phyloP scores from a whole-genome alignment of 331 rosid species.

The Prunus yedoensis region DNA sequence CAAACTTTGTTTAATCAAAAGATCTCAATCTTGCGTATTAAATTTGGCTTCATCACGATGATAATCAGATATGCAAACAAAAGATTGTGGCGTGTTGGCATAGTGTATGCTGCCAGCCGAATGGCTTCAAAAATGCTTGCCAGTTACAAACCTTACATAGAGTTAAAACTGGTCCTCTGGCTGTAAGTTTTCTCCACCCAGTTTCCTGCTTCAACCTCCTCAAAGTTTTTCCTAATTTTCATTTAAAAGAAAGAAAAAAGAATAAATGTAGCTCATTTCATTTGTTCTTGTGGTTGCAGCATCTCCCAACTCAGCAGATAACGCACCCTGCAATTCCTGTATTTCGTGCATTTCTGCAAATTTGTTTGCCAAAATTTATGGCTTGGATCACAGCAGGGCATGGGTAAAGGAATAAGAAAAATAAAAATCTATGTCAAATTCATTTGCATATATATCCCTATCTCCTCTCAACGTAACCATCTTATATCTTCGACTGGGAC shows the following conservation, averaged over 20 bases:
- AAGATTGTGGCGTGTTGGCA: not conserved
- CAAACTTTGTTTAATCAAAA: not conserved
- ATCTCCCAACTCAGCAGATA: not conserved
- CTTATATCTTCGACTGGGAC: not conserved
- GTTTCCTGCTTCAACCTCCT: not conserved
- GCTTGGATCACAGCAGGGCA: not conserved
- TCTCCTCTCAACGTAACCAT: not conserved
- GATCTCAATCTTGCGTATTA: not conserved
- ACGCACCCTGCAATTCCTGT: not conserved
- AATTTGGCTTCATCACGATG: not conserved
- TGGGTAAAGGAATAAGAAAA: not conserved
- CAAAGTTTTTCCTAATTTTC: not conserved
- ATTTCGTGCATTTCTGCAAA: not conserved
- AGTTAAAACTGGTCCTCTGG: not conserved
- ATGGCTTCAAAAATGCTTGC: not conserved
- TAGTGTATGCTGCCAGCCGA: not conserved
- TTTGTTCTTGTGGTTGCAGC: not conserved
- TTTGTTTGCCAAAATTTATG: not conserved
- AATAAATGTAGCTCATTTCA: not conserved
- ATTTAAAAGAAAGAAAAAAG: not conserved
- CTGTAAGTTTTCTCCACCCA: not conserved
- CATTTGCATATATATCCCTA: too few species aligned
- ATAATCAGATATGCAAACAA: not conserved
- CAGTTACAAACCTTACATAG: not conserved
- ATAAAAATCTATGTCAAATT: not conserved